phyloP scores from a whole-genome alignment of 2,329 filamentous ascomycete genomes.

The Ploettnerulaceae sp. region DNA sequence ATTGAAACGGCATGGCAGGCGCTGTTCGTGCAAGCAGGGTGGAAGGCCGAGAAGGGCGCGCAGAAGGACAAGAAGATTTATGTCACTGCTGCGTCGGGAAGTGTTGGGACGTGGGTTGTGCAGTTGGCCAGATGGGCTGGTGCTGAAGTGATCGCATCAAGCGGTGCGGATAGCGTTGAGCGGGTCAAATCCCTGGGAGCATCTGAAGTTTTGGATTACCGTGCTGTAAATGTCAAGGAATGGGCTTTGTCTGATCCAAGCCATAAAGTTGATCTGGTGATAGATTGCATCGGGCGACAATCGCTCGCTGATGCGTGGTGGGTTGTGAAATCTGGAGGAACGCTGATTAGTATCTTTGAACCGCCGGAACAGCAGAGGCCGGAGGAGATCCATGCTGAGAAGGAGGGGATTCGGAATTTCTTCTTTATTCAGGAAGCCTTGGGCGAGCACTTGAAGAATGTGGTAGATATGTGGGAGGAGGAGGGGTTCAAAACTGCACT shows the following conservation, averaged over 20 bases:
- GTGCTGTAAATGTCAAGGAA: slow-evolving; percentile 27
- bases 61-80: slow-evolving; percentile 39
- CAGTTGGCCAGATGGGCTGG: slow-evolving; percentile 39
- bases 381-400: slow-evolving; percentile 21
- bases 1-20: slow-evolving; percentile 42
- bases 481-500: slow-evolving; percentile 35
- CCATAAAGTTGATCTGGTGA: slow-evolving; percentile 39
- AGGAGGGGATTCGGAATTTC: slow-evolving; percentile 29
- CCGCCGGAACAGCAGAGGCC: slow-evolving; percentile 35
- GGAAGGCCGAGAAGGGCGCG: slow-evolving; percentile 24
- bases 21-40: slow-evolving; percentile 38
- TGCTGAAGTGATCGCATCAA: slow-evolving; percentile 38
- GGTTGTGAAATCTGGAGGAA: slow-evolving; percentile 35
- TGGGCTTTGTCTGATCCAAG: slow-evolving; percentile 32
- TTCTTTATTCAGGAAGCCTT: slow-evolving; percentile 42
- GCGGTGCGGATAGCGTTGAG: slow-evolving; percentile 36
- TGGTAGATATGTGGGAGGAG: slow-evolving; percentile 38
- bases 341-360: slow-evolving; percentile 38
- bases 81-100: slow-evolving; percentile 42
- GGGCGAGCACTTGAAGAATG: slow-evolving; percentile 35
- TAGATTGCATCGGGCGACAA: slow-evolving; percentile 40
- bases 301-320: slow-evolving; percentile 41
- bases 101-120: slow-evolving; percentile 41
- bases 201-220: slow-evolving; percentile 37
- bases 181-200: slow-evolving; percentile 40